Evolutionary conservation across 441 rosid species (phyloP), one percentile per base, ranked within the genome.

Genomic region (Lepidium campestre): DNA sequence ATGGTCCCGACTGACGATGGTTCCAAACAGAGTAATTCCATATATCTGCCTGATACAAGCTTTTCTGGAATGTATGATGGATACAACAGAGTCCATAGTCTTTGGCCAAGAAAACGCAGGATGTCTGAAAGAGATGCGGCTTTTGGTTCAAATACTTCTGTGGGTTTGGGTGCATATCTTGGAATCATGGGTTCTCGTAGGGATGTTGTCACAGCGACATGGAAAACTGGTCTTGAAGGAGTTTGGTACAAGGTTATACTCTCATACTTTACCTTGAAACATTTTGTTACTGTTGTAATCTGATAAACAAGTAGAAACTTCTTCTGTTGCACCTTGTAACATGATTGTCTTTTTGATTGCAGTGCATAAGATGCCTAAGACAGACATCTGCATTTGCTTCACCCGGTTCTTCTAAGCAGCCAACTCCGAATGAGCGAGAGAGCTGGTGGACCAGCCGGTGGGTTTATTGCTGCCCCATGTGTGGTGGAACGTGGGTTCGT

Each of bases 121-220:
- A 76, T 92, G 85, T 92, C 98, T 46, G 98, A 95, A 81, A 86
- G 99, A 81, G 98, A 92, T 83, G 99, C 98, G 7, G 99, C 97
- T 61, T 90, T 90, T 75, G 99, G 99, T 67, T 83, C 85, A 81
- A 90, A 92, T 72, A 92, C 95, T 57, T 92, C 96, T 8, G 91
- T 84, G 48, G 99, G 97, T 60, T 76, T 95, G 67, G 99, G 98
- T 56, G 80, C 87, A n/a, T 95, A 92, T 87, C 96, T 92, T 62
- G 98, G 99, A 52, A 92, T 90, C 64, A 90, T 95, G 99, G 99
- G 98, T 75, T 95, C 99, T 73, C 87, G 98, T 34, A 84, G 99
- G 73, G 97, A 92, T 78, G 99, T 92, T 69, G 92, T 92, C 68
- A 92, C 99, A 4, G 88, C 98, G 15, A 82, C 89, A 29, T 90